A percentile compares a stretch with the other conserved stretches of the same genome.
Conservation (phyloP, 2,329 filamentous ascomycete species). For the Aspergillus sp. region DNA sequence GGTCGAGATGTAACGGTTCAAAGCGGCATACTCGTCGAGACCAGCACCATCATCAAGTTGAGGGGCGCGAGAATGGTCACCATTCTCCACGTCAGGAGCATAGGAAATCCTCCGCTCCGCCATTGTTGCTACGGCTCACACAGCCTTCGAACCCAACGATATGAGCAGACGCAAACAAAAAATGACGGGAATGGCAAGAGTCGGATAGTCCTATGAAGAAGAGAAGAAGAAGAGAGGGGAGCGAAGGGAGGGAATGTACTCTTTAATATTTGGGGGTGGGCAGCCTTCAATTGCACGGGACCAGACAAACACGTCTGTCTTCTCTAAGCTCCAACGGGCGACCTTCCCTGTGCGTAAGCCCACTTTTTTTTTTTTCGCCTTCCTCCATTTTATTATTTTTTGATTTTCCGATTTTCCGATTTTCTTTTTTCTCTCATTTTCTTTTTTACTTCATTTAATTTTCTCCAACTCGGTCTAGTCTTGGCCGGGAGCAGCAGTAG, state of each 20-base stretch:
- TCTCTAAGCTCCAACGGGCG: constrained; percentile 30
- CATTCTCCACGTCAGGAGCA: constrained; percentile 47
- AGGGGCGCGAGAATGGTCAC: constrained; percentile 37
- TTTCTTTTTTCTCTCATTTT: constrained; percentile 14
- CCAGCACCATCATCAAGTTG: constrained; percentile 31
- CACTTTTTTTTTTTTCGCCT: constrained; percentile 23
- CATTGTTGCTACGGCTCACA: constrained; percentile 46
- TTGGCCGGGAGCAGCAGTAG: constrained; percentile 23
- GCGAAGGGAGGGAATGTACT: constrained; percentile 32
- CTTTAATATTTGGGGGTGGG: constrained; percentile 37
- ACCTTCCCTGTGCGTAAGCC: constrained; percentile 31
- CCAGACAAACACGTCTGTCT: constrained; percentile 28
- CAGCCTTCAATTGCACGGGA: constrained; percentile 33
- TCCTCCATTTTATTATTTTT: constrained; percentile 12
- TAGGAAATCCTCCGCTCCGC: constrained; percentile 49
- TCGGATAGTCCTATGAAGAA: constrained; percentile 40
- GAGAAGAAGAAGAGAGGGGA: constrained; percentile 23
- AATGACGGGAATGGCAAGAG: constrained; percentile 41
- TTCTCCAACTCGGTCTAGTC: constrained; percentile 11
- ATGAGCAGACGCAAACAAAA: constrained; percentile 37
- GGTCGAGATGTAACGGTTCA: constrained; percentile 68
- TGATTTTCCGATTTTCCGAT: constrained; percentile 8
- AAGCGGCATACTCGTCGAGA: constrained; percentile 64
- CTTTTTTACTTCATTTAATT: constrained; percentile 9
- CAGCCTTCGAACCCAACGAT: constrained; percentile 40